Evolutionary conservation across 2,329 filamentous ascomycete genomes (phyloP).

Genomic region (Epicoccum sorghinum): DNA sequence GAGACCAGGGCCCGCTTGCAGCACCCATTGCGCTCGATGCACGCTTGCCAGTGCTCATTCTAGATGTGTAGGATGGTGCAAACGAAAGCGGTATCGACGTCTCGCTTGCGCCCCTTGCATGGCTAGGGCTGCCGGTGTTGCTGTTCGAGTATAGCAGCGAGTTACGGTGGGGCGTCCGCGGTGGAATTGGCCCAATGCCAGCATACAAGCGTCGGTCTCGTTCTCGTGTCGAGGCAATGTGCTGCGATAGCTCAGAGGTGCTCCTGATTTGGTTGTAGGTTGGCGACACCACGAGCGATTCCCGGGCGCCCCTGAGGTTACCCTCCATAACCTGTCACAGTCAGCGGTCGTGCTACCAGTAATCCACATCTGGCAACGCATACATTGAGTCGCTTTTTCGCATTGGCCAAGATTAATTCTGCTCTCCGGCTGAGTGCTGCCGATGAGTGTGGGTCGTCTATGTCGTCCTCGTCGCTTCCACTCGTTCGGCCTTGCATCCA

Average conservation of each 20-base stretch:
- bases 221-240: slow-evolving; percentile 43
- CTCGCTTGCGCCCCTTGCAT: slow-evolving; percentile 51
- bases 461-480: slow-evolving; percentile 48
- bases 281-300: slow-evolving; percentile 64
- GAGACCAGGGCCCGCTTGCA: slow-evolving; percentile 46
- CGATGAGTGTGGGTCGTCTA: slow-evolving; percentile 70
- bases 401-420: slow-evolving; percentile 89
- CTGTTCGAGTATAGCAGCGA: slow-evolving; percentile 36
- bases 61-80: slow-evolving; percentile 37
- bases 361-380: slow-evolving; percentile 40
- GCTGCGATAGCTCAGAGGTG: slow-evolving; percentile 40
- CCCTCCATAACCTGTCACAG: slow-evolving; percentile 82
- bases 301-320: slow-evolving; percentile 80
- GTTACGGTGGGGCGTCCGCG: slow-evolving; percentile 36
- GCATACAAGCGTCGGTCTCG: slow-evolving; percentile 44
- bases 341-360: slow-evolving; percentile 28
- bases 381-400: slow-evolving; percentile 86
- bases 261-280: slow-evolving; percentile 53
- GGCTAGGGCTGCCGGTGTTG: slow-evolving; percentile 35
- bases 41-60: slow-evolving; percentile 39
- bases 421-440: slow-evolving; percentile 67
- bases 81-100: slow-evolving; percentile 46
- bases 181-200: slow-evolving; percentile 45
- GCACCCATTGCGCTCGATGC: slow-evolving; percentile 49
- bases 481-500: slow-evolving; percentile 47